Evolutionary conservation across 495 filamentous ascomycete species (phyloP).

Genomic region (Daldinia loculata): DNA sequence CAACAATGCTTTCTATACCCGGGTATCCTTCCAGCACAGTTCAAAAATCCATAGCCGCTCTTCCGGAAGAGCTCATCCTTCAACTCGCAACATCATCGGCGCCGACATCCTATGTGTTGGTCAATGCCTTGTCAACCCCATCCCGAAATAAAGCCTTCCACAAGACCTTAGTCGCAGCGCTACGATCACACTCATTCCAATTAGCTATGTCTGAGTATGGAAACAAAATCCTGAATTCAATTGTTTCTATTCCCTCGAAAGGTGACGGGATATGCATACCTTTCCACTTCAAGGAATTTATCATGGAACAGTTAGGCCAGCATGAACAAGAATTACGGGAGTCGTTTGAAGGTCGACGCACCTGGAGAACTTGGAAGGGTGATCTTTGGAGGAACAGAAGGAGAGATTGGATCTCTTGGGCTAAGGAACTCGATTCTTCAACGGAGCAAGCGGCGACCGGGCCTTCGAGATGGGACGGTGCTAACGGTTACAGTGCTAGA

Average conservation of each 20-base stretch:
- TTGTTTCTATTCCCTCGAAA: slow-evolving; percentile 70
- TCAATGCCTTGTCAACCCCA: slow-evolving; percentile 73
- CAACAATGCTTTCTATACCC: slow-evolving; percentile 54
- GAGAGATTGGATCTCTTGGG: slow-evolving; percentile 74
- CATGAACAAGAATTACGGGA: slow-evolving; percentile 74
- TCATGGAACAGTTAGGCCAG: slow-evolving; percentile 54
- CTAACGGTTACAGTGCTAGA: slow-evolving; percentile 1
- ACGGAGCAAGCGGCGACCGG: slow-evolving; percentile 7
- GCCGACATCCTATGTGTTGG: slow-evolving; percentile 67
- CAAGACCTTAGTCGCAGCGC: slow-evolving; percentile 52
- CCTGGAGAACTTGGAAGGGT: slow-evolving; percentile 93
- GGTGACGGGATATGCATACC: slow-evolving; percentile 55
- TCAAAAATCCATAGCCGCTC: slow-evolving; percentile 53
- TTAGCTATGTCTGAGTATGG: slow-evolving; percentile 76
- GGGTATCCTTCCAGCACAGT: slow-evolving; percentile 52
- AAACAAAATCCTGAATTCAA: slow-evolving; percentile 79
- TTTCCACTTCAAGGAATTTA: slow-evolving; percentile 62
- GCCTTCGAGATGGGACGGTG: slow-evolving; percentile 14
- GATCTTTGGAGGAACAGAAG: slow-evolving; percentile 74
- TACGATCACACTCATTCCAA: slow-evolving; percentile 65
- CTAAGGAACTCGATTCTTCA: slow-evolving; percentile 61
- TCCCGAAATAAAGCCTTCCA: slow-evolving; percentile 63
- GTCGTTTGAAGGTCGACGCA: slow-evolving; percentile 76
- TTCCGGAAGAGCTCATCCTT: slow-evolving; percentile 48
- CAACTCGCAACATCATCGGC: slow-evolving; percentile 51